Evolutionary conservation across 2,329 filamentous ascomycete genomes (phyloP), one percentile per base, ranked within the genome.

Genomic region (Alternaria ventricosa): DNA sequence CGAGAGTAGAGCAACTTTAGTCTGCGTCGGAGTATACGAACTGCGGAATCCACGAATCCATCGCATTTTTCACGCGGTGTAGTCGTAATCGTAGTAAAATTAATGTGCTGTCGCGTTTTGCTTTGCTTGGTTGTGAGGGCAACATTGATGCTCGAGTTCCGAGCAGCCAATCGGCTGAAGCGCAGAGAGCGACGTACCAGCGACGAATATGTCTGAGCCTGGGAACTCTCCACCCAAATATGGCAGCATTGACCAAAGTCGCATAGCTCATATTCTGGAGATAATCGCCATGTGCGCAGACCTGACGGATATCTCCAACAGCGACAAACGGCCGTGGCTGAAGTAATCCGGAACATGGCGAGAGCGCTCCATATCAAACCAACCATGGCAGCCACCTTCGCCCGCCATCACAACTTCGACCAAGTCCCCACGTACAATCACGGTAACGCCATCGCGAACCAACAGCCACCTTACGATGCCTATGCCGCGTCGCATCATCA

Each of bases 401-500:
- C 41, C 61, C 57, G 36, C 25, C 50, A 51, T 55, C 44, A 49
- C 56, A 36, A 55, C 60, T 44, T 60, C 27, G 57, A 62, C 43
- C 20, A 44, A 45, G 36, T 41, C 20, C 50, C 56, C 25, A 41
- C 56, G 50, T 55, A 63, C 57, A 63, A 33, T 58, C 55, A 62
- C 51, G 25, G 45, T 46, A 44, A 55, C 33, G 57, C 65, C 33
- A 61, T 69, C 30, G 33, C 57, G 10, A 53, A 60, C 41, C 54
- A 67, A 20, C 61, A 49, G 23, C 55, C 67, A 18, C 18, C 64
- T 4, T 75, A 72, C 49, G 61, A 66, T 30, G 25, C 57, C 33
- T 74, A 72, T 55, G 50, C 70, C 9, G 30, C 70, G 9, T 54
- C 69, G n/a, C 58, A 67, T 27, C 63, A 70, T 33, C 66, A 74